phyloP scores from a whole-genome alignment of 805 yeast genomes.

The Isabelozyma heimii region DNA sequence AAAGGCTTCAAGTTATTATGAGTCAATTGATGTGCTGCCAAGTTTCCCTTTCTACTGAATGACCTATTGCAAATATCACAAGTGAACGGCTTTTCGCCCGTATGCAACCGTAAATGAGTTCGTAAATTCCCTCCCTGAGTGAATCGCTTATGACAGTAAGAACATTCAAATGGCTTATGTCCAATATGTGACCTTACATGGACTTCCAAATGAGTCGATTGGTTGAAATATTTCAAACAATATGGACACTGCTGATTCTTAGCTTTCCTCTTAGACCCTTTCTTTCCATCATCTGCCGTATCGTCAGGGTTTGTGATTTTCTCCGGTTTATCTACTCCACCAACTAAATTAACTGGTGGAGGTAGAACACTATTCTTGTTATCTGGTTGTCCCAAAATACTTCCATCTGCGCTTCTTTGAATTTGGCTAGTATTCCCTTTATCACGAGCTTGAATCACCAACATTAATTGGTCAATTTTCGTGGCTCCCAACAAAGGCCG shows the following conservation, averaged over 20 bases:
- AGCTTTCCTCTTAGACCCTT: slow-evolving; percentile 15
- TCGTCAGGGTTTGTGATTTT: slow-evolving; percentile 13
- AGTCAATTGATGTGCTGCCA: slow-evolving; percentile 82
- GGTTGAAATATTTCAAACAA: slow-evolving; percentile 79
- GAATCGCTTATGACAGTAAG: slow-evolving; percentile 73
- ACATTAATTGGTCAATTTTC: slow-evolving; percentile 86
- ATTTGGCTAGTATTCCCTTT: slow-evolving; percentile 69
- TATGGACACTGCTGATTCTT: slow-evolving; percentile 71
- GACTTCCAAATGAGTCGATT: slow-evolving; percentile 88
- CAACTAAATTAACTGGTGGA: slow-evolving; percentile 60
- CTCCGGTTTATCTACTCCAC: slow-evolving; percentile 71
- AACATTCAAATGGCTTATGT: slow-evolving; percentile 77
- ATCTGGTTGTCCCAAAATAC: slow-evolving; percentile 47
- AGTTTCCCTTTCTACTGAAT: slow-evolving; percentile 88
- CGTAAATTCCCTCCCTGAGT: slow-evolving; percentile 89
- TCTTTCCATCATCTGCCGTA: slow-evolving; percentile 9
- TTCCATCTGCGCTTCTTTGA: slow-evolving; percentile 67
- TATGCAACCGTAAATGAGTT: slow-evolving; percentile 81
- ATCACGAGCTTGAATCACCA: slow-evolving; percentile 84
- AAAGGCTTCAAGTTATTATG: slow-evolving; percentile 79
- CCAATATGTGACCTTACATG: slow-evolving; percentile 88
- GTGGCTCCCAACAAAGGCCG: slow-evolving; percentile 80
- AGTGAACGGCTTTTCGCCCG: slow-evolving; percentile 87
- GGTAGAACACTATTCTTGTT: slow-evolving; percentile 42
- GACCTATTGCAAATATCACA: slow-evolving; percentile 75